Conservation (phyloP, 208 protist species). For the Leishmania tropica region DNA sequence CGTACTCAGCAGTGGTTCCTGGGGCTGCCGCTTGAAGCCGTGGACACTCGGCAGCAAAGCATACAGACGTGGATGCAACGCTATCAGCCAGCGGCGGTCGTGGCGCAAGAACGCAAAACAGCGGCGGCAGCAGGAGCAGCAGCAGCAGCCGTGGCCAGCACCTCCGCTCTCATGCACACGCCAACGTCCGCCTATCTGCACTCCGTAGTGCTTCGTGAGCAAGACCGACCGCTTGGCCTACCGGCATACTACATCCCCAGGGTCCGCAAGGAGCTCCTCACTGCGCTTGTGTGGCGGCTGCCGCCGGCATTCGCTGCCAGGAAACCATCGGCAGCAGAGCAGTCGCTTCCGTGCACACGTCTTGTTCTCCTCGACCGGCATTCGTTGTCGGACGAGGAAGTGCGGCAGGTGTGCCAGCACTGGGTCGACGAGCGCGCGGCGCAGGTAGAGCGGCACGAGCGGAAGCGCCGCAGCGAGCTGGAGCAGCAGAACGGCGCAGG, state of each 20-base stretch:
- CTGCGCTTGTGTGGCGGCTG: constrained; percentile 21
- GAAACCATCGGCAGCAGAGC: not conserved
- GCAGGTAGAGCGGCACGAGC: constrained; percentile 14
- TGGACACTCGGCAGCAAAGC: constrained; percentile 22
- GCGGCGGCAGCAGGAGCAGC: not conserved
- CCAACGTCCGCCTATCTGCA: constrained; percentile 28
- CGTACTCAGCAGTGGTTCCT: constrained; percentile 14
- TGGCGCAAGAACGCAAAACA: not conserved
- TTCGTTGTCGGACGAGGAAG: constrained; percentile 4
- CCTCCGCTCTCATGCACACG: constrained; percentile 24
- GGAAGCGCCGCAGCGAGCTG: constrained; percentile 3
- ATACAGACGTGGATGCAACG: constrained; percentile 27
- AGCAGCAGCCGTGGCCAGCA: constrained; percentile 4
- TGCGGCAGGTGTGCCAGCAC: constrained; percentile 18
- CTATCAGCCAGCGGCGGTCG: constrained; percentile 24
- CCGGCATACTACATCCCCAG: constrained; percentile 29
- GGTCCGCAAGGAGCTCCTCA: constrained; percentile 21
- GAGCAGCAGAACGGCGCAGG: not conserved
- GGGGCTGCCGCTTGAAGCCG: constrained; percentile 11
- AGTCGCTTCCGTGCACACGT: constrained; percentile 3
- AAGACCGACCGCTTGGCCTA: constrained; percentile 20
- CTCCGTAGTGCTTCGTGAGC: constrained; percentile 20
- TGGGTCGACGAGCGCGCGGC: constrained; percentile 20
- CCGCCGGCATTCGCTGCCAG: no score
- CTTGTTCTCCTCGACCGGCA: constrained; percentile 17